Evolutionary conservation across 208 protist genomes (phyloP).

Genomic region (Leishmania turanica): DNA sequence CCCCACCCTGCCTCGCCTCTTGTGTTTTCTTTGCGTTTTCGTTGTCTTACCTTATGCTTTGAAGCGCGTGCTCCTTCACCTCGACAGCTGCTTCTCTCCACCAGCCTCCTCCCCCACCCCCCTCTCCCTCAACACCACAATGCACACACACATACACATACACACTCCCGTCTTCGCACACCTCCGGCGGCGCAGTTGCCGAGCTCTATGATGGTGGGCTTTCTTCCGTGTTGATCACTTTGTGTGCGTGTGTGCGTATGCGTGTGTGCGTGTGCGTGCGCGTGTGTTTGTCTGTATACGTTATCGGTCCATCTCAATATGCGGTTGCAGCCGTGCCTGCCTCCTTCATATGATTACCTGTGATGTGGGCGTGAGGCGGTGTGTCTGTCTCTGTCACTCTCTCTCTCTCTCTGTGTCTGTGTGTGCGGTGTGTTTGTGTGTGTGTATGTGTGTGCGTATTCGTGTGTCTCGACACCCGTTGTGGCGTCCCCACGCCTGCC

Average conservation of each 20-base stretch:
- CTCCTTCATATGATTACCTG: not conserved
- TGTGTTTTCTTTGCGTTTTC: not conserved
- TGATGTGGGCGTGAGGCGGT: not conserved
- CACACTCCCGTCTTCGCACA: not conserved
- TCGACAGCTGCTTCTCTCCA: not conserved
- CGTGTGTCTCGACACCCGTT: not conserved
- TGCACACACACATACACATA: not conserved
- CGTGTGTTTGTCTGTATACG: not conserved
- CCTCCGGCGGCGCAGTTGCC: not conserved
- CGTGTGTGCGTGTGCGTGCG: not conserved
- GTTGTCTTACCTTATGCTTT: not conserved
- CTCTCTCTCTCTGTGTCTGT: not conserved
- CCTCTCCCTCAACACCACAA: not conserved
- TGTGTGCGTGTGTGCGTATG: no score
- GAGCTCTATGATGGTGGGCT: not conserved
- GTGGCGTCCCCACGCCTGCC: not conserved
- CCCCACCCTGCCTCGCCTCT: not conserved
- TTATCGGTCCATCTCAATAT: not conserved
- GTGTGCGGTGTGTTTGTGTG: not conserved
- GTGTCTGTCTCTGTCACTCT: no score
- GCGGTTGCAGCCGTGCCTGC: not conserved
- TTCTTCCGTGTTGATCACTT: not conserved
- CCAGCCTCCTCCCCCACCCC: not conserved
- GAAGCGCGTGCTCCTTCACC: not conserved
- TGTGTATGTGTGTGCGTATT: not conserved